Evolutionary conservation across 2,329 filamentous ascomycete species (phyloP).

Genomic region (Fusarium sp.): DNA sequence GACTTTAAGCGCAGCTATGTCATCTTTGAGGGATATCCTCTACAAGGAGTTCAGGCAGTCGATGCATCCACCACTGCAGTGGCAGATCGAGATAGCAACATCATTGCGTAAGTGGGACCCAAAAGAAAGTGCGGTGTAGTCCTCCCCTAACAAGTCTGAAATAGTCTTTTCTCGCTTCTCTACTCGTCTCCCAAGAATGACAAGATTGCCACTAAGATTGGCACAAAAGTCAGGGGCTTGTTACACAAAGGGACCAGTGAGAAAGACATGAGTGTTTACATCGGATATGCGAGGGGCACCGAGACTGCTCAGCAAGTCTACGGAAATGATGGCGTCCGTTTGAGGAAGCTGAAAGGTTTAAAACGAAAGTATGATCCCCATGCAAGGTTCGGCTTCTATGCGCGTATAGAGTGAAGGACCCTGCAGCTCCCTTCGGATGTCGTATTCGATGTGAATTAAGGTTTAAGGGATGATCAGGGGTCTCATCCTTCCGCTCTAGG

Average conservation of each 20-base stretch:
- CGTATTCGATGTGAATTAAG: neutral
- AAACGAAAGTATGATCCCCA: conserved; percentile 63
- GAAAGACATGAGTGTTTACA: conserved; percentile 46
- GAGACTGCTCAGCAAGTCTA: conserved; percentile 59
- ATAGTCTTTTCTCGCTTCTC: conserved; percentile 11
- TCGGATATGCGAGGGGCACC: conserved; percentile 65
- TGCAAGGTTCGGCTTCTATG: conserved; percentile 57
- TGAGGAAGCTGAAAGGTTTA: conserved; percentile 56
- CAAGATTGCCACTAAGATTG: neutral
- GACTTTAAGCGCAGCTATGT: conserved; percentile 45
- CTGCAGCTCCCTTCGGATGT: neutral
- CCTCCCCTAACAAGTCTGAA: neutral
- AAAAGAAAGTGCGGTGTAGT: too few species aligned
- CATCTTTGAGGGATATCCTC: conserved; percentile 68
- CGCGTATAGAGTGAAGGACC: neutral
- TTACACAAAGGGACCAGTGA: conserved; percentile 19
- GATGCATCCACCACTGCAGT: neutral
- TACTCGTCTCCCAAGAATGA: neutral
- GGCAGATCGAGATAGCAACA: neutral
- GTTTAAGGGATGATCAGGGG: neutral
- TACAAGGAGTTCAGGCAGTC: conserved; percentile 49
- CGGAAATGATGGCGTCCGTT: conserved; percentile 62
- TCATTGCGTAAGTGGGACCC: neutral
- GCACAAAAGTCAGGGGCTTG: neutral
- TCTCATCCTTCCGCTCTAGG: neutral